A percentile compares a stretch with the other conserved stretches of the same genome.
These are phyloP conservation scores for Dothideomycetes sp. DNA, from an alignment of 2,329 filamentous ascomycete genomes.

Conservation along the genomic window DNA sequence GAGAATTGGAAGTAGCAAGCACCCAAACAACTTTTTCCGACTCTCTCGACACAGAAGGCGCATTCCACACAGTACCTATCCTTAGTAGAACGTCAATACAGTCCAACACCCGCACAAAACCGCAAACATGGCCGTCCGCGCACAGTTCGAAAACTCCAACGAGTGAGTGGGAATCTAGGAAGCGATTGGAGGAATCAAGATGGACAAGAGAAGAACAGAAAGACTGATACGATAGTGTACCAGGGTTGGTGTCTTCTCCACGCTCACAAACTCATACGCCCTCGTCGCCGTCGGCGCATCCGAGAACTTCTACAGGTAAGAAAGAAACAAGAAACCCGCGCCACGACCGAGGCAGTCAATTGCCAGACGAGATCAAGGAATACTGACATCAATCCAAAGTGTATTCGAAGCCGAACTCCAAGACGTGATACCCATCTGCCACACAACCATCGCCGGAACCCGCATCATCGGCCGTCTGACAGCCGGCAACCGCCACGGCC, in stretches of 20 bases:
- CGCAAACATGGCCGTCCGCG: constrained; percentile 43
- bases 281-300: constrained; percentile 89
- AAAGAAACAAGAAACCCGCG: neutral
- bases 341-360: neutral
- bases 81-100: constrained; percentile 8
- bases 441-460: constrained; percentile 92
- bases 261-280: constrained; percentile 94
- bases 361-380: too few species aligned
- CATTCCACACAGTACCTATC: neutral
- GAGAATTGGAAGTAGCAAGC: constrained; percentile 6
- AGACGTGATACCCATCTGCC: constrained; percentile 93
- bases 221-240: neutral
- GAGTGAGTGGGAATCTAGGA: constrained; percentile 50
- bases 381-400: too few species aligned
- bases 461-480: constrained; percentile 93
- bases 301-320: constrained; percentile 93
- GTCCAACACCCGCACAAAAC: constrained; percentile 3
- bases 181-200: neutral
- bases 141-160: constrained; percentile 80
- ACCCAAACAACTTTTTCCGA: neutral
- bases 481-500: constrained; percentile 90
- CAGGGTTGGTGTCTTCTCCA: constrained; percentile 93
- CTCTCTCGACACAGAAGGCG: neutral
- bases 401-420: constrained; percentile 96
- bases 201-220: constrained; percentile 11